A percentile compares a stretch with the other conserved stretches of the same genome.
Conservation (phyloP, 2,329 filamentous ascomycete species). For the Grosmannia serpens region DNA sequence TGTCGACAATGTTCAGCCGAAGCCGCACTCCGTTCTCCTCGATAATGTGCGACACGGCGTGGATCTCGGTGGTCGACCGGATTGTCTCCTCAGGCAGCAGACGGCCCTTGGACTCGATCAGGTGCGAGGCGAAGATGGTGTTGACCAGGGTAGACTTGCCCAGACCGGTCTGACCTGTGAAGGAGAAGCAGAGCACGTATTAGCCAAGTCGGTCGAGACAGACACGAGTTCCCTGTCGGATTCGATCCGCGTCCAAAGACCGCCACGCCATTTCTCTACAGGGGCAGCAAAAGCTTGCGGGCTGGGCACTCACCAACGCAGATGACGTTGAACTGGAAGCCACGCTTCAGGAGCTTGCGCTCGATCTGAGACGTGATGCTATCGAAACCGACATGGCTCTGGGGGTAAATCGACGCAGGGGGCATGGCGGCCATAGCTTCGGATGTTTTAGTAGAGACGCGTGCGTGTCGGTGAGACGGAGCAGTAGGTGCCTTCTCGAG, state of each 20-base stretch:
- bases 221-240: neutral
- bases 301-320: conserved; percentile 71
- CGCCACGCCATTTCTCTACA: neutral
- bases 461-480: conserved; percentile 8
- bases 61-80: conserved; percentile 93
- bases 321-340: conserved; percentile 96
- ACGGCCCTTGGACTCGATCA: conserved; percentile 97
- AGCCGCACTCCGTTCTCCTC: conserved; percentile 98
- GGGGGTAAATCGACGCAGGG: conserved; percentile 66
- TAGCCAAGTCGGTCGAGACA: neutral
- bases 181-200: conserved; percentile 1
- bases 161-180: conserved; percentile 84
- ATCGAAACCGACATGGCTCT: conserved; percentile 99
- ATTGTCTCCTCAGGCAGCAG: conserved; percentile 85
- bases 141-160: conserved; percentile 99
- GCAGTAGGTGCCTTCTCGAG: conserved; percentile 4
- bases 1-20: conserved; percentile 97
- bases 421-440: conserved; percentile 50
- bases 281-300: neutral
- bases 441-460: conserved; percentile 4
- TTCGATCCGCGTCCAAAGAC: neutral
- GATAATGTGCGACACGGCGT: conserved; percentile 95
- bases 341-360: conserved; percentile 98
- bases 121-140: conserved; percentile 98
- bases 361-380: conserved; percentile 99